Evolutionary conservation across 306 rosid species (phyloP).

Genomic region (Casuarina equisetifolia): DNA sequence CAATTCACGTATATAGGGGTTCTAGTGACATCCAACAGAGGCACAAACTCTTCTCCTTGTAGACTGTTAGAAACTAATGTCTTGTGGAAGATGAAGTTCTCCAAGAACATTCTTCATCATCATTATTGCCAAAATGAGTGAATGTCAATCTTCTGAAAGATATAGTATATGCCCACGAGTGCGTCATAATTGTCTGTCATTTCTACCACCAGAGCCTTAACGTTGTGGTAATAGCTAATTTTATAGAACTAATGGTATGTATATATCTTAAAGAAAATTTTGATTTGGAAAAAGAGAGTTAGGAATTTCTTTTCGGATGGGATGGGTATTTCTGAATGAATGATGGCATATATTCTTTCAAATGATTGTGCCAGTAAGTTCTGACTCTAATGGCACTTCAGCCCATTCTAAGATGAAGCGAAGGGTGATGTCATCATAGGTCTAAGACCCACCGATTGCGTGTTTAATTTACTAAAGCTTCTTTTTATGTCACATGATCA

Average conservation of each 20-base stretch:
- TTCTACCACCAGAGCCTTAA: background rate
- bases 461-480: background rate
- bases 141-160: background rate
- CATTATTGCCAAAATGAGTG: background rate
- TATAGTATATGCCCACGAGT: background rate
- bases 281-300: background rate
- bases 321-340: background rate
- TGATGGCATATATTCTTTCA: background rate
- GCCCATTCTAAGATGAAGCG: background rate
- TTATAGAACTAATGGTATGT: background rate
- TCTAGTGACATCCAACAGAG: background rate
- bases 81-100: background rate
- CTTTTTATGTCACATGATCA: too few relatives aligned
- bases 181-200: background rate
- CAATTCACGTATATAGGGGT: background rate
- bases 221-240: background rate
- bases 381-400: background rate
- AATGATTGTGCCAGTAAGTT: background rate
- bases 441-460: background rate
- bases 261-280: background rate
- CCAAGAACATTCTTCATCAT: background rate
- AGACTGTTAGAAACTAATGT: background rate
- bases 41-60: background rate
- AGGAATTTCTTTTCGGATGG: background rate
- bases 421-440: background rate